Conservation (phyloP, 2,329 filamentous ascomycete species). For the Fusarium siculi region DNA sequence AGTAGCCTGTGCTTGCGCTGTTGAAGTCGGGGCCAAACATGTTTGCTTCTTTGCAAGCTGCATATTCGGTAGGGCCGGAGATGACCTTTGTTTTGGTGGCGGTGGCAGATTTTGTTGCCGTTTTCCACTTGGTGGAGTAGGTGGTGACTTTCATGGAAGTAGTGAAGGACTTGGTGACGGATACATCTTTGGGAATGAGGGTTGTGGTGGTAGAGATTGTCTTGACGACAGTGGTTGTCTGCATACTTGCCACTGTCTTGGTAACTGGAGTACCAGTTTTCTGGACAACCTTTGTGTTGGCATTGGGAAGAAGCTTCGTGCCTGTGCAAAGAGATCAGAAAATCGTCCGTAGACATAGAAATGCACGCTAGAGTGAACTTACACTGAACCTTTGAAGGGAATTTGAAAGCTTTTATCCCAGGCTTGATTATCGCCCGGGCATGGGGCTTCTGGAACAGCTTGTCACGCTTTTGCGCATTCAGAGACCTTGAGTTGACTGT, state of each 20-base stretch:
- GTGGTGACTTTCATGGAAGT: slow-evolving; percentile 1
- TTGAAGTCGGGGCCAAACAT: slow-evolving; percentile 14
- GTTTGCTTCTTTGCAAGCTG: not conserved
- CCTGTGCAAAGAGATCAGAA: not conserved
- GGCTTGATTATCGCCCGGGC: not conserved
- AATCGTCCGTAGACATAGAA: accelerated
- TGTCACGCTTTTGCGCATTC: not conserved
- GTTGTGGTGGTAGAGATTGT: slow-evolving; percentile 2
- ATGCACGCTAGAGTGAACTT: accelerated
- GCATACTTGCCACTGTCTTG: not conserved
- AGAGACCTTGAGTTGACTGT: slow-evolving; percentile 1
- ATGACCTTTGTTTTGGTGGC: slow-evolving; percentile 3
- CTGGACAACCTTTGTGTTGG: not conserved
- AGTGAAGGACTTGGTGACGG: not conserved
- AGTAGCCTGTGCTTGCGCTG: slow-evolving; percentile 8
- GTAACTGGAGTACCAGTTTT: not conserved
- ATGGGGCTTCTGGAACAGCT: not conserved
- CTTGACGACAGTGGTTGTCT: not conserved
- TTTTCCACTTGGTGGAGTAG: slow-evolving; percentile 2
- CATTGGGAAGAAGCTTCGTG: not conserved
- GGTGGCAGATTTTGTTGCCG: not conserved
- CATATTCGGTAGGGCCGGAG: not conserved
- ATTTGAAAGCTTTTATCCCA: slow-evolving; percentile 4
- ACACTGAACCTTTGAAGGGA: slow-evolving; percentile 7
- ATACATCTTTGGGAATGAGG: slow-evolving; percentile 6